Conservation (phyloP, 345 rosid species). For the Aurinia saxatilis region DNA sequence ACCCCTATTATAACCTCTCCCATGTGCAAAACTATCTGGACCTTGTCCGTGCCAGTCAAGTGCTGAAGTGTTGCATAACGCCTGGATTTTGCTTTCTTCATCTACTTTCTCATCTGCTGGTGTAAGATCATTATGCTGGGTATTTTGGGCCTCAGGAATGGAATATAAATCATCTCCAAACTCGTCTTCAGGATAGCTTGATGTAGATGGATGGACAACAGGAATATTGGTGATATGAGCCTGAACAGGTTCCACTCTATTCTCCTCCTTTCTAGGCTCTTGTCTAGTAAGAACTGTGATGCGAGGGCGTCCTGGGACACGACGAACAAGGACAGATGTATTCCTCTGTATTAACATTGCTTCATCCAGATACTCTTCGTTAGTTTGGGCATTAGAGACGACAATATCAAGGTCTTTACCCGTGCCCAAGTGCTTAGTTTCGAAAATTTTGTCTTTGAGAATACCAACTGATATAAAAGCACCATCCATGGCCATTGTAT, state of each 20-base stretch:
- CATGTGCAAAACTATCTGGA: constrained; percentile 72
- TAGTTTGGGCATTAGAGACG: constrained; percentile 97
- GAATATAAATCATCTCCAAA: constrained; percentile 94
- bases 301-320: constrained; percentile 98
- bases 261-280: constrained; percentile 63
- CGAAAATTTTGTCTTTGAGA: constrained; percentile 97
- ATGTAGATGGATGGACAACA: constrained; percentile 45
- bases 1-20: constrained; percentile 97
- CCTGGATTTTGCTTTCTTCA: constrained; percentile 91
- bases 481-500: constrained; percentile 91
- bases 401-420: constrained; percentile 98
- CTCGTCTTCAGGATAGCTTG: constrained; percentile 73
- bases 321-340: constrained; percentile 93
- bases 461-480: constrained; percentile 95
- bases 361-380: constrained; percentile 97
- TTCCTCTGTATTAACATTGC: constrained; percentile 91
- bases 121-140: constrained; percentile 48
- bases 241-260: constrained; percentile 41
- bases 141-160: constrained; percentile 57
- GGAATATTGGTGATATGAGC: constrained; percentile 41
- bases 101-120: constrained; percentile 69
- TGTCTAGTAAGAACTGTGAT: constrained; percentile 77
- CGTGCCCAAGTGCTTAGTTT: constrained; percentile 98
- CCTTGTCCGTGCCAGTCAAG: constrained; percentile 99
- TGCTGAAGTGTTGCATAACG: constrained; percentile 86